Conservation (phyloP, 805 yeast genomes). For the Yamadazyma sp. region DNA sequence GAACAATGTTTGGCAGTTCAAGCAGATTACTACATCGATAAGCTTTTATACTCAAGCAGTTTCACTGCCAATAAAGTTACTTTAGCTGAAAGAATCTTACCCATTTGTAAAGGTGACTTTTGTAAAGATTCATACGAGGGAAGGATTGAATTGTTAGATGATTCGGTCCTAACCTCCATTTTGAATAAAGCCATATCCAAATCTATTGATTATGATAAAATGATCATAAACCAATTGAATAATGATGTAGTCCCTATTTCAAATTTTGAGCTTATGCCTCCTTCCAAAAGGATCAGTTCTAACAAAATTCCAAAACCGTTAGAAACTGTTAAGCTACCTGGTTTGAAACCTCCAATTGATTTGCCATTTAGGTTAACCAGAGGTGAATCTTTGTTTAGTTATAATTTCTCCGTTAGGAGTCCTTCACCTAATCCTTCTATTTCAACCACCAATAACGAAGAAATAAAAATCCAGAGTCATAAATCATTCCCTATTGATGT, state of each 20-base stretch:
- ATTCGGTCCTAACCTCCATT: not conserved
- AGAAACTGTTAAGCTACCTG: not conserved
- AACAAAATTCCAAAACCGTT: not conserved
- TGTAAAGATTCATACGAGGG: slow-evolving; percentile 3
- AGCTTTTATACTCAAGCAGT: not conserved
- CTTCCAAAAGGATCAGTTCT: not conserved
- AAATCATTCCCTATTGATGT: slow-evolving; percentile 21
- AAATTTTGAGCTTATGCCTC: not conserved
- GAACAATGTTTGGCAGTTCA: slow-evolving; percentile 51
- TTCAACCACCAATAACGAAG: slow-evolving; percentile 11
- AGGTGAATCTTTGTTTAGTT: slow-evolving; percentile 8
- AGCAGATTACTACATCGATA: slow-evolving; percentile 5
- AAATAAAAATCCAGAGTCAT: slow-evolving; percentile 17
- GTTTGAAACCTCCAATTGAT: slow-evolving; percentile 4
- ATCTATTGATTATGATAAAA: slow-evolving; percentile 11
- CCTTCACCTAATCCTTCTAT: slow-evolving; percentile 21
- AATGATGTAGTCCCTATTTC: not conserved
- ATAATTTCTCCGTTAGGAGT: slow-evolving; percentile 9
- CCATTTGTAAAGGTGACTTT: slow-evolving; percentile 9
- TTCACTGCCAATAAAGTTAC: slow-evolving; percentile 9
- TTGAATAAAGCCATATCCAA: slow-evolving; percentile 9
- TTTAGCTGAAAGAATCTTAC: slow-evolving; percentile 7
- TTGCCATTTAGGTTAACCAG: slow-evolving; percentile 3
- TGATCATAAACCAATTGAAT: not conserved
- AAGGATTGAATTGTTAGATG: slow-evolving; percentile 6